Conservation (phyloP, 306 rosid species). For the Lathyrus oleraceus region DNA sequence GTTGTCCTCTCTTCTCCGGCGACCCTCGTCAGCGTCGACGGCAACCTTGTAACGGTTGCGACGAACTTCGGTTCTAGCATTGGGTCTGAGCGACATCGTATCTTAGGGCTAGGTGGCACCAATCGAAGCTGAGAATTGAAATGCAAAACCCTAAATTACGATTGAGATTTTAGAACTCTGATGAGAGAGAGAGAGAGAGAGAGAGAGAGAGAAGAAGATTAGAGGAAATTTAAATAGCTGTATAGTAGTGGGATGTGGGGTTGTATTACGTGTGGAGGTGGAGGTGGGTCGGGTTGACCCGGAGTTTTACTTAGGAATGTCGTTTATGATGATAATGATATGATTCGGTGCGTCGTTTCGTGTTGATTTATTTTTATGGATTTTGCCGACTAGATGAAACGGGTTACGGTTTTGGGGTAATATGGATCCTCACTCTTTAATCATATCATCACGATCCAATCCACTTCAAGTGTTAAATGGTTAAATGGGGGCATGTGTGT, state of each 20-base stretch:
- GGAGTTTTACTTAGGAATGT: neutral
- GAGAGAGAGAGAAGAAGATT: neutral
- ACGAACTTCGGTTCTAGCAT: constrained; percentile 83
- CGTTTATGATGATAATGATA: neutral
- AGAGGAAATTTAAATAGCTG: constrained; percentile 3
- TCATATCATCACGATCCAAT: neutral
- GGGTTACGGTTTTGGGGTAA: neutral
- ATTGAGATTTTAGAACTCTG: constrained; percentile 8
- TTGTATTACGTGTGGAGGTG: neutral
- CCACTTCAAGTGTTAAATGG: neutral
- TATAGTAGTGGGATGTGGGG: neutral
- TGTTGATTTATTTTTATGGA: neutral
- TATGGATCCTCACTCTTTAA: neutral
- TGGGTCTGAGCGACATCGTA: constrained; percentile 85
- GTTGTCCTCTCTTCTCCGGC: constrained; percentile 85
- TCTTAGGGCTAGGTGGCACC: neutral
- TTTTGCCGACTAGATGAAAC: neutral
- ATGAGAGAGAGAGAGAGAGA: neutral
- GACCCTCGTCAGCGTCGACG: constrained; percentile 92
- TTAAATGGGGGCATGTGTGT: too few species aligned
- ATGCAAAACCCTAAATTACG: constrained; percentile 45
- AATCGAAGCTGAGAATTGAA: constrained; percentile 20
- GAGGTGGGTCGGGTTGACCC: neutral
- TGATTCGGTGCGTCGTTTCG: neutral
- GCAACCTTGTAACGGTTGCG: constrained; percentile 93